phyloP scores from a whole-genome alignment of 1,139 yeast species.

The Protomyces gravidus region DNA sequence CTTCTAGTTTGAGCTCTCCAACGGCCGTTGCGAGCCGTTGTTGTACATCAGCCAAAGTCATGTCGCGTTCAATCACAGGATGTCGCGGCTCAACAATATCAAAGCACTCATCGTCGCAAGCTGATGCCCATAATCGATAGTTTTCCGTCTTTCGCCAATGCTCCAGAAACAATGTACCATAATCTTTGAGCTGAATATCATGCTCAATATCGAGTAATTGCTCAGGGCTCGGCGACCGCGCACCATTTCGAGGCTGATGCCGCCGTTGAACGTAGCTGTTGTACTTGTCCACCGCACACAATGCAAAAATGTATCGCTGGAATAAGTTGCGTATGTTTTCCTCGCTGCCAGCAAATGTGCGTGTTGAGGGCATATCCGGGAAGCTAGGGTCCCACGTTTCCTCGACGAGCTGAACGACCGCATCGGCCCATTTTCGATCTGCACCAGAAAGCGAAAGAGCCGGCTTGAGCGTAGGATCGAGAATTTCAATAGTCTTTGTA shows the following conservation, averaged over 20 bases:
- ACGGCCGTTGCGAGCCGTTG: slow-evolving; percentile 16
- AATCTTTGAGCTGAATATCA: slow-evolving; percentile 46
- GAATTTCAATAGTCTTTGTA: slow-evolving; percentile 48
- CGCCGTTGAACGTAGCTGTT: slow-evolving; percentile 46
- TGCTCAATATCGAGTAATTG: slow-evolving; percentile 29
- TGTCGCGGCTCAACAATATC: slow-evolving; percentile 83
- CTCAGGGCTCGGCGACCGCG: slow-evolving; percentile 8
- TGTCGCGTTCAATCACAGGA: slow-evolving; percentile 36
- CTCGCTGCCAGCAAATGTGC: slow-evolving; percentile 67
- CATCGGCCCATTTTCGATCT: slow-evolving; percentile 71
- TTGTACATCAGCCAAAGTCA: slow-evolving; percentile 28
- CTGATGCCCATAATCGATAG: slow-evolving; percentile 61
- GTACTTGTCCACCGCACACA: slow-evolving; percentile 68
- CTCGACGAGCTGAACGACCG: slow-evolving; percentile 37
- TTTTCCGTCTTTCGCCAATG: slow-evolving; percentile 66
- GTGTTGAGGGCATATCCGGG: slow-evolving; percentile 44
- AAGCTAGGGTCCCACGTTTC: slow-evolving; percentile 47
- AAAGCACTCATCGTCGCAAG: slow-evolving; percentile 83
- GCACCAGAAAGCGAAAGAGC: slow-evolving; percentile 51
- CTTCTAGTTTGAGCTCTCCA: slow-evolving; percentile 19
- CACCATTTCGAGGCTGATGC: background rate
- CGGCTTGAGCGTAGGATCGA: slow-evolving; percentile 45
- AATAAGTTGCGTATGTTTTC: slow-evolving; percentile 83
- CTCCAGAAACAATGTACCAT: slow-evolving; percentile 52
- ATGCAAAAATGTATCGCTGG: slow-evolving; percentile 79